Evolutionary conservation across 208 protist genomes (phyloP).

Genomic region (Trypanosoma congolense): DNA sequence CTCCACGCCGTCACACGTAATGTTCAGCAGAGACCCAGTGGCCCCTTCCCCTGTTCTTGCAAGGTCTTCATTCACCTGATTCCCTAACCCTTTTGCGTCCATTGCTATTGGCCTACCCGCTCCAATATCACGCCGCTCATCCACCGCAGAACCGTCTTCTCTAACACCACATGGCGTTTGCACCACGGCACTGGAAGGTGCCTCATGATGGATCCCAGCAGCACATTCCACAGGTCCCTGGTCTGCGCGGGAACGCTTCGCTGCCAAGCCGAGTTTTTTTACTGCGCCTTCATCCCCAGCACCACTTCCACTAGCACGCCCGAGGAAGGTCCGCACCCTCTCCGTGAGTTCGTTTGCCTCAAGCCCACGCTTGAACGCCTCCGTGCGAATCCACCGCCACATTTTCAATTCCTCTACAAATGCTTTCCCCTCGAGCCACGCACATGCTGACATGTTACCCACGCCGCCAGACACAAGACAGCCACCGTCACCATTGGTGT

Average conservation of each 20-base stretch:
- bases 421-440: conserved; percentile 68
- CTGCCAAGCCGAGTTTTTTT: not conserved
- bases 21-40: not conserved
- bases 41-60: not conserved
- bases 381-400: conserved; percentile 75
- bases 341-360: conserved; percentile 14
- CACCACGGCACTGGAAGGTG: not conserved
- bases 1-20: conserved; percentile 17
- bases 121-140: no score
- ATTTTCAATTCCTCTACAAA: conserved; percentile 86
- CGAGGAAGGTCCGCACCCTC: conserved; percentile 26
- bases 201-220: no score
- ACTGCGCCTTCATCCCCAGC: not conserved
- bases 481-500: conserved; percentile 11
- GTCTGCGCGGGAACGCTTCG: not conserved
- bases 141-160: not conserved
- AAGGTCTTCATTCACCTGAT: no score
- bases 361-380: conserved; percentile 32
- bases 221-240: no score
- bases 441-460: conserved; percentile 34
- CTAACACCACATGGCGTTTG: not conserved
- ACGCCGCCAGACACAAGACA: conserved; percentile 22
- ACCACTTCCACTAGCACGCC: not conserved
- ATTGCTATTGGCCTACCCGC: no score
- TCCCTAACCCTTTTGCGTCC: no score